Conservation (phyloP, 768 basidiomycete species). For the Boletus rubroflammeus region DNA sequence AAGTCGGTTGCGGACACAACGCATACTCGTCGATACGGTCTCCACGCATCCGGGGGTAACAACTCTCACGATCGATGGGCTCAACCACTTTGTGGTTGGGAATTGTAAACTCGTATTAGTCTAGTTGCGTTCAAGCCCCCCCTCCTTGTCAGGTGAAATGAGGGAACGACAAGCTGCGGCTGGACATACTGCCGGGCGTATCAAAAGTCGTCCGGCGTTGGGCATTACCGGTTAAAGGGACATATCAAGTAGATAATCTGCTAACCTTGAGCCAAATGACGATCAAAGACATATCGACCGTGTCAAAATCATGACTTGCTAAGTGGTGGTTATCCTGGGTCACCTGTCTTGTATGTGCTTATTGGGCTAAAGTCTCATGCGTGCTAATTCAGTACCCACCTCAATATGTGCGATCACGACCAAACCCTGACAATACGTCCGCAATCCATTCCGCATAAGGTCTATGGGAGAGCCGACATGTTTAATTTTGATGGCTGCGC, state of each 20-base stretch:
- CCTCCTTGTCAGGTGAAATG: background rate
- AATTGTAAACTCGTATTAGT: background rate
- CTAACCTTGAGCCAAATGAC: conserved; percentile 9
- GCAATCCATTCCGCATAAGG: conserved; percentile 17
- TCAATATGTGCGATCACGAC: conserved; percentile 13
- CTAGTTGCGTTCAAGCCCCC: background rate
- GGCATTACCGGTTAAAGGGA: conserved; percentile 6
- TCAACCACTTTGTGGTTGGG: background rate
- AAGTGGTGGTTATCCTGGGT: conserved; percentile 21
- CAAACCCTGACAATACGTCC: conserved; percentile 14
- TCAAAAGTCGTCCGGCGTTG: background rate
- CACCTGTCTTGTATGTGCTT: conserved; percentile 25
- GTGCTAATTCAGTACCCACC: conserved; percentile 12
- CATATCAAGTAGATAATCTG: conserved; percentile 1
- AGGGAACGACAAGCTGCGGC: background rate
- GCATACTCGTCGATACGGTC: background rate
- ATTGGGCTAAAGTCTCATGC: conserved; percentile 12
- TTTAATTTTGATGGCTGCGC: conserved; percentile 14
- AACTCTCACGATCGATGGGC: background rate
- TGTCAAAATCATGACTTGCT: conserved; percentile 12
- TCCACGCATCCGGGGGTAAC: background rate
- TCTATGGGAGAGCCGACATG: conserved; percentile 5
- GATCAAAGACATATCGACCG: background rate
- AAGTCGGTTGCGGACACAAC: background rate
- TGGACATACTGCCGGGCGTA: background rate